Evolutionary conservation across 2,329 filamentous ascomycete genomes (phyloP), one percentile per base, ranked within the genome.

Genomic region (Phyllosticta citriasiana): DNA sequence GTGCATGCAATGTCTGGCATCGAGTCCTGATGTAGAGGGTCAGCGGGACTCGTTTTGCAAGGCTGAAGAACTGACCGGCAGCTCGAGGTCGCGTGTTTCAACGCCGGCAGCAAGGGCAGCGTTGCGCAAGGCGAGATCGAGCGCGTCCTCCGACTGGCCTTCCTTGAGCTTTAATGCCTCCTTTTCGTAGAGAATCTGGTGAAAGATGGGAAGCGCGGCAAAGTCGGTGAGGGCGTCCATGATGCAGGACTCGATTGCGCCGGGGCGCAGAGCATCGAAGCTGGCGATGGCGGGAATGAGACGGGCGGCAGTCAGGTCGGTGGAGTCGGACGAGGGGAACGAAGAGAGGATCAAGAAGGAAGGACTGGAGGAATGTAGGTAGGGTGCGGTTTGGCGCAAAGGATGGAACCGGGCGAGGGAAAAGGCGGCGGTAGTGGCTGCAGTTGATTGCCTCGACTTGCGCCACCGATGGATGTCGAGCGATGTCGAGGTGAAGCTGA

Each of bases 91-190:
- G 26, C 25, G 25, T 53, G 33, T 47, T 35, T 58, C 53, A 50
- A 62, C 33, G 57, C 61, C 61, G 9, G 33, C 27, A 27, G 57
- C 53, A 25, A 52, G 52, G 24, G 61, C 61, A 7, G 24, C 24
- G 51, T 26, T 27, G 57, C 53, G 54, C 51, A 62, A 54, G 53
- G 53, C 53, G 7, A 57, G 51, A 57, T 62, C 57, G 26, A 62
- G 57, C 35, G 40, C 47, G 47, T 62, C 61, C 24, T 62, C 61
- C 16, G 57, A 56, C 56, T 62, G 61, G 61, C 61, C 61, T 53
- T 59, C 54, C 57, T 59, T 59, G 57, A 62, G 57, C 61, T 59
- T 59, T 9, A 62, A 57, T 16, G 57, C 61, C 27, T 62, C 61
- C 27, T 57, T 55, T 40, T 62, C 57, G 57, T 59, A 62, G 27